These are phyloP conservation scores for Calamus simplicifolius DNA, from an alignment of 176 grass and related monocot species.

Conservation along the genomic window DNA sequence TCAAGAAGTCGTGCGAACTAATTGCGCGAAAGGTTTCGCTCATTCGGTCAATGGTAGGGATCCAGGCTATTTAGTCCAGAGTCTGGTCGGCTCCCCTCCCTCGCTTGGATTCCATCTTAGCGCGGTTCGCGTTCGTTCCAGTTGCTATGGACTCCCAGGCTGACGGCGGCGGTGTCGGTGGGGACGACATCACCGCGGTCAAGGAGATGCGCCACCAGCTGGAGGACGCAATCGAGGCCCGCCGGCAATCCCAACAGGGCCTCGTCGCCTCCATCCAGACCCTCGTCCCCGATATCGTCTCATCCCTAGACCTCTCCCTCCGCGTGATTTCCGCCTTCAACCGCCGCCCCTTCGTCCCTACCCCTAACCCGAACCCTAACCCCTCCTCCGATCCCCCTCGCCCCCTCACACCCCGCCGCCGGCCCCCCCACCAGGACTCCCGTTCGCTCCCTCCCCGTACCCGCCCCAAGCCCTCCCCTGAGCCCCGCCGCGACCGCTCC, in stretches of 20 bases:
- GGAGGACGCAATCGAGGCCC: constrained; percentile 48
- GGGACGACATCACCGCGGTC: constrained; percentile 50
- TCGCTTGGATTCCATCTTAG: no score
- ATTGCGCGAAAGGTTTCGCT: no score
- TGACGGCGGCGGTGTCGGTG: constrained; percentile 23
- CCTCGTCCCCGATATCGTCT: constrained; percentile 61
- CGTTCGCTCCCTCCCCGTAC: constrained; percentile 33
- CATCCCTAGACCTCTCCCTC: constrained; percentile 68
- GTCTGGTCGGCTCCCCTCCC: no score
- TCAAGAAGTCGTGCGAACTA: no score
- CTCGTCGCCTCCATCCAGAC: constrained; percentile 73
- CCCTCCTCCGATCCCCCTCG: constrained; percentile 20
- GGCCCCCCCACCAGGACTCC: constrained; percentile 30
- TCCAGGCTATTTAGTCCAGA: no score
- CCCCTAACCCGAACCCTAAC: constrained; percentile 27
- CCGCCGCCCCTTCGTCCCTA: constrained; percentile 59
- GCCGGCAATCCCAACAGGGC: constrained; percentile 58
- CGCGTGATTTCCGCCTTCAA: constrained; percentile 82
- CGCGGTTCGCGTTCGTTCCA: no score
- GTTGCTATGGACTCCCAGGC: constrained; percentile 32
- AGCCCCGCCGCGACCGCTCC: constrained; percentile 10
- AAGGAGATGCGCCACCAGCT: constrained; percentile 58
- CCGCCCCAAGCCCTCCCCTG: constrained; percentile 39
- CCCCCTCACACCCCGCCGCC: constrained; percentile 28
- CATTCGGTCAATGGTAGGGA: no score